A percentile compares a stretch with the other conserved stretches of the same genome.
These are phyloP conservation scores for Colletotrichum tanaceti DNA, from an alignment of 2,329 filamentous ascomycete species.

Conservation along the genomic window DNA sequence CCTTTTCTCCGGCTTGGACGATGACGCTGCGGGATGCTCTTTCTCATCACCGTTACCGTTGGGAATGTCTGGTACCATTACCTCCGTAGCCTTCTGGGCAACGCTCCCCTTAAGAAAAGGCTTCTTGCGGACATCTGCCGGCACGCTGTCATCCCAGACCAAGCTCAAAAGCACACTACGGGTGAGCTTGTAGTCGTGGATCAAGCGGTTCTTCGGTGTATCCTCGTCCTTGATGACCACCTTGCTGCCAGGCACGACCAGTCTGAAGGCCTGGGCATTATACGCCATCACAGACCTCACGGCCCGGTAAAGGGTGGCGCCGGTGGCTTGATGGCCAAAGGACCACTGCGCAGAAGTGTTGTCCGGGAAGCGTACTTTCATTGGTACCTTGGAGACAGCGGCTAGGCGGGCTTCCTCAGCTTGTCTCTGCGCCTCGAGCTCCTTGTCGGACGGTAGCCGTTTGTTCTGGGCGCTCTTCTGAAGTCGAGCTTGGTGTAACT, in stretches of 20 bases:
- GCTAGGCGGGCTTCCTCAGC: slow-evolving; percentile 74
- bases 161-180: slow-evolving; percentile 81
- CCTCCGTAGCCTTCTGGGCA: slow-evolving; percentile 71
- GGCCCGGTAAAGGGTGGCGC: slow-evolving; percentile 77
- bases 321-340: slow-evolving; percentile 76
- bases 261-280: slow-evolving; percentile 74
- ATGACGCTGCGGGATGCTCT: slow-evolving; percentile 45
- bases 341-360: slow-evolving; percentile 80
- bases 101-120: slow-evolving; percentile 70
- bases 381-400: slow-evolving; percentile 73
- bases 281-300: slow-evolving; percentile 78
- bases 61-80: slow-evolving; percentile 72
- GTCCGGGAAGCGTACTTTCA: slow-evolving; percentile 90
- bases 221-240: slow-evolving; percentile 60
- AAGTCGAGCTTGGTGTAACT: slow-evolving; percentile 77
- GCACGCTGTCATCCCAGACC: slow-evolving; percentile 75
- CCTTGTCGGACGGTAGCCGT: slow-evolving; percentile 83
- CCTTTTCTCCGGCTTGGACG: slow-evolving; percentile 50
- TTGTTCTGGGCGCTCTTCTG: slow-evolving; percentile 74
- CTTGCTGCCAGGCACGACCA: slow-evolving; percentile 72
- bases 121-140: slow-evolving; percentile 63
- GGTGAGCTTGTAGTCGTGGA: slow-evolving; percentile 77
- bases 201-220: slow-evolving; percentile 67
- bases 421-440: slow-evolving; percentile 77
- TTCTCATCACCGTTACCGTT: slow-evolving; percentile 54